Conservation (phyloP, 2,329 filamentous ascomycete genomes). For the Colletotrichum spaethianum region DNA sequence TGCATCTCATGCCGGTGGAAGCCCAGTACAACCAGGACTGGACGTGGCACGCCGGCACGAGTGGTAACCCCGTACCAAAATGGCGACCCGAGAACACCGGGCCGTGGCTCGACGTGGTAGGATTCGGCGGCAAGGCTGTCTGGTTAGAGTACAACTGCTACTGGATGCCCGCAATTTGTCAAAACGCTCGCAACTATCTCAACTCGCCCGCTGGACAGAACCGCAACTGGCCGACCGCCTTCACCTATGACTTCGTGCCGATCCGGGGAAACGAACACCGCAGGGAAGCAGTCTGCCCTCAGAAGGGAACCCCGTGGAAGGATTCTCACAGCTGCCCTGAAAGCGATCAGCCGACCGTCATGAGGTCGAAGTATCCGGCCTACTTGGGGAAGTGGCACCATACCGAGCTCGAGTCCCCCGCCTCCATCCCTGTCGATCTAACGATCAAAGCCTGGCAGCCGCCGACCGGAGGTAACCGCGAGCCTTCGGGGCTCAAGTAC, state of each 20-base stretch:
- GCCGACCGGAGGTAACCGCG: neutral
- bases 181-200: slow-evolving; percentile 42
- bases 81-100: slow-evolving; percentile 7
- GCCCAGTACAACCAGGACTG: slow-evolving; percentile 17
- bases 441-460: slow-evolving; percentile 14
- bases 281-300: slow-evolving; percentile 9
- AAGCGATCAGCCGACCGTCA: slow-evolving; percentile 14
- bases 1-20: slow-evolving; percentile 9
- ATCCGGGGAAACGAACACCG: slow-evolving; percentile 9
- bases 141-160: slow-evolving; percentile 44
- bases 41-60: slow-evolving; percentile 18
- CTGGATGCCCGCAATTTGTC: slow-evolving; percentile 46
- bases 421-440: neutral
- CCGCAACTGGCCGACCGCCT: slow-evolving; percentile 22
- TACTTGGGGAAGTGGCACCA: slow-evolving; percentile 11
- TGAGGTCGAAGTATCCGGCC: slow-evolving; percentile 6
- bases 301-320: neutral
- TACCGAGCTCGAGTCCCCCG: slow-evolving; percentile 5
- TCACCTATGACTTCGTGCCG: slow-evolving; percentile 28
- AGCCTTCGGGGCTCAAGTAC: slow-evolving; percentile 19
- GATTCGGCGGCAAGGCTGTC: slow-evolving; percentile 22
- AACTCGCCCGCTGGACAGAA: slow-evolving; percentile 32
- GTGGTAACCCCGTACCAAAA: slow-evolving; percentile 3
- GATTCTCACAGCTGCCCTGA: slow-evolving; percentile 8
- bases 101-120: slow-evolving; percentile 1